A percentile compares a stretch with the other conserved stretches of the same genome.
Evolutionary conservation across 345 rosid species (phyloP).

Genomic region (Eucalyptus polyanthemos): DNA sequence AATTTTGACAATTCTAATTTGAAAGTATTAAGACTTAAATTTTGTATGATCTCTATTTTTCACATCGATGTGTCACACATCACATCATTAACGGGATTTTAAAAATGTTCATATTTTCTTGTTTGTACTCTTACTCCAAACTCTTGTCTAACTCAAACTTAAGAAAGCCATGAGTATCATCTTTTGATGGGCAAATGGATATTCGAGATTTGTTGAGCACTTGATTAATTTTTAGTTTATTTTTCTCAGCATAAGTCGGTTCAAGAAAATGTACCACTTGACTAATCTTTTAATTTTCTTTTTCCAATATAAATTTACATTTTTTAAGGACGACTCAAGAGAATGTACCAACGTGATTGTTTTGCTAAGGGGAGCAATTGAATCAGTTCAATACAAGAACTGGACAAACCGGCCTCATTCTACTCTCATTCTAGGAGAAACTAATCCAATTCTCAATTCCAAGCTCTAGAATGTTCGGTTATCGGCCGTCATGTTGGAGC

Average conservation of each 20-base stretch:
- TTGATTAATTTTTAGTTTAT: background rate
- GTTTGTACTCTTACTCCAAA: background rate
- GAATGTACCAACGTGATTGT: background rate
- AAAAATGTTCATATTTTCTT: background rate
- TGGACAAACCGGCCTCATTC: background rate
- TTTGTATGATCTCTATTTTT: background rate
- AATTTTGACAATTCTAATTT: background rate
- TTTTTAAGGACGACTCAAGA: background rate
- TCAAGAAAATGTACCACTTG: background rate
- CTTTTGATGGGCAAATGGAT: background rate
- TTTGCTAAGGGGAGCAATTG: background rate
- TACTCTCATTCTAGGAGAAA: background rate
- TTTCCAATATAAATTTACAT: background rate
- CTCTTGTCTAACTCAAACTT: background rate
- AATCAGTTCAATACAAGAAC: rapidly evolving
- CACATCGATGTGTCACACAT: background rate
- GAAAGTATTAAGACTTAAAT: background rate
- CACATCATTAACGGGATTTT: background rate
- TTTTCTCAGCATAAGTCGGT: background rate
- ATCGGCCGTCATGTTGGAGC: rapidly evolving
- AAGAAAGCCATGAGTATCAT: background rate
- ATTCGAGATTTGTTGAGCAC: background rate
- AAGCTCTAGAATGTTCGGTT: background rate
- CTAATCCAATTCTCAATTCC: rapidly evolving
- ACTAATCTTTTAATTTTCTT: background rate